phyloP scores from a whole-genome alignment of 768 basidiomycete genomes.

The Agaricus blazei region DNA sequence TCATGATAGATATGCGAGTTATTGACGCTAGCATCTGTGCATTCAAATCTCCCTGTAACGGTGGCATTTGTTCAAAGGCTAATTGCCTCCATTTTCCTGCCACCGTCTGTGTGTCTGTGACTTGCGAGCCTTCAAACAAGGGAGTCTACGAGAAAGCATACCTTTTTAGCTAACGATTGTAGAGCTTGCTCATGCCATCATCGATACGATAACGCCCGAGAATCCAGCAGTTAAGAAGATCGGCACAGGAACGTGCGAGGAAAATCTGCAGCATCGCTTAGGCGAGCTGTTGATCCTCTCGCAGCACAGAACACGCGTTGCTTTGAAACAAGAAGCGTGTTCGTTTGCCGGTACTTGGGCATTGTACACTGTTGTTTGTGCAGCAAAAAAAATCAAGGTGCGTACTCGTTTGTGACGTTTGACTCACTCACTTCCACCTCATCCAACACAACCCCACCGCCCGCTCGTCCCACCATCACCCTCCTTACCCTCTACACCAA shows the following conservation, averaged over 20 bases:
- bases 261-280: slow-evolving; percentile 7
- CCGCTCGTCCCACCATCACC: too few species aligned
- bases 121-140: not conserved
- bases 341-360: too few species aligned
- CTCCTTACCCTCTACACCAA: too few species aligned
- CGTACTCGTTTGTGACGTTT: too few species aligned
- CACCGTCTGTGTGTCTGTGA: slow-evolving; percentile 15
- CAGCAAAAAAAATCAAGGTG: too few species aligned
- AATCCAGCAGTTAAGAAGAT: slow-evolving; percentile 32
- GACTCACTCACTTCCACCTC: too few species aligned
- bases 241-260: slow-evolving; percentile 19
- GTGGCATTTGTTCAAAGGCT: slow-evolving; percentile 20
- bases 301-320: not conserved
- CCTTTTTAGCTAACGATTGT: not conserved
- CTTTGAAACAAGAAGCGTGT: slow-evolving; percentile 2
- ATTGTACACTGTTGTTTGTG: too few species aligned
- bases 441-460: too few species aligned
- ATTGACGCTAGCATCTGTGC: too few species aligned
- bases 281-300: not conserved
- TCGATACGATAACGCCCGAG: slow-evolving; percentile 31
- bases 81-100: slow-evolving; percentile 49
- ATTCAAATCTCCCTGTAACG: too few species aligned
- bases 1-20: too few species aligned
- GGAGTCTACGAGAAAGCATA: not conserved
- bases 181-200: slow-evolving; percentile 24